Evolutionary conservation across 2,329 filamentous ascomycete genomes (phyloP).

Genomic region (Pochonia chlamydosporia): DNA sequence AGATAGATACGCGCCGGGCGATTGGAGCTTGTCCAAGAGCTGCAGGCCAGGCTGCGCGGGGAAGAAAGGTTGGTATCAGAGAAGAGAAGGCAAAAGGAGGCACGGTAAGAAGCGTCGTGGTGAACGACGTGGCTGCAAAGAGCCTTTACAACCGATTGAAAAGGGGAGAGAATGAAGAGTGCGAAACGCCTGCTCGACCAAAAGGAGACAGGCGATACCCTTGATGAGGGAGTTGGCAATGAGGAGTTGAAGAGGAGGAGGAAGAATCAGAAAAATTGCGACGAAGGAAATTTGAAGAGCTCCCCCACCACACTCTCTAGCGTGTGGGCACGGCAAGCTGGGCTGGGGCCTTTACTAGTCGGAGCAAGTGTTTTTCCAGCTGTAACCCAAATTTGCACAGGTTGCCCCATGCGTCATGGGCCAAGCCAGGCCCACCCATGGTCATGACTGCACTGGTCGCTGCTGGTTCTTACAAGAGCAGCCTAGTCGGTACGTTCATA

Average conservation of each 20-base stretch:
- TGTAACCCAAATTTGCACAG: neutral
- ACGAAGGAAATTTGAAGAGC: conserved; percentile 22
- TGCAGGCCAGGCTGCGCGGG: conserved; percentile 63
- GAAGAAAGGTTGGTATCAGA: conserved; percentile 40
- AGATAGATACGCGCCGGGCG: conserved; percentile 46
- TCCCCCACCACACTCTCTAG: conserved; percentile 12
- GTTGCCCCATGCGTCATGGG: no score
- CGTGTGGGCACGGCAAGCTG: neutral
- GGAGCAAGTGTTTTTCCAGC: conserved; percentile 6
- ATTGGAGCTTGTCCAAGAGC: conserved; percentile 44
- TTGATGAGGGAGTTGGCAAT: neutral
- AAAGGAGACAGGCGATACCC: conserved; percentile 11
- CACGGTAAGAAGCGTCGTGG: conserved; percentile 36
- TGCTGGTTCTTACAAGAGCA: no score
- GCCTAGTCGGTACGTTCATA: no score
- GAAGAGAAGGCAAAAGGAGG: conserved; percentile 45
- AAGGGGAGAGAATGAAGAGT: conserved; percentile 4
- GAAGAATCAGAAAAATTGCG: conserved; percentile 15
- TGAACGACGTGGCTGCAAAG: conserved; percentile 34
- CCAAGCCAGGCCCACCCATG: no score
- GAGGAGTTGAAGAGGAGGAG: conserved; percentile 13
- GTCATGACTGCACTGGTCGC: no score
- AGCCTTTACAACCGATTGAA: conserved; percentile 28
- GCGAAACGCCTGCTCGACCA: conserved; percentile 18
- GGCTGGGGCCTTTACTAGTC: neutral